A percentile compares a stretch with the other conserved stretches of the same genome.
phyloP scores from a whole-genome alignment of 805 yeast species.

The Barnettozyma siamensis region DNA sequence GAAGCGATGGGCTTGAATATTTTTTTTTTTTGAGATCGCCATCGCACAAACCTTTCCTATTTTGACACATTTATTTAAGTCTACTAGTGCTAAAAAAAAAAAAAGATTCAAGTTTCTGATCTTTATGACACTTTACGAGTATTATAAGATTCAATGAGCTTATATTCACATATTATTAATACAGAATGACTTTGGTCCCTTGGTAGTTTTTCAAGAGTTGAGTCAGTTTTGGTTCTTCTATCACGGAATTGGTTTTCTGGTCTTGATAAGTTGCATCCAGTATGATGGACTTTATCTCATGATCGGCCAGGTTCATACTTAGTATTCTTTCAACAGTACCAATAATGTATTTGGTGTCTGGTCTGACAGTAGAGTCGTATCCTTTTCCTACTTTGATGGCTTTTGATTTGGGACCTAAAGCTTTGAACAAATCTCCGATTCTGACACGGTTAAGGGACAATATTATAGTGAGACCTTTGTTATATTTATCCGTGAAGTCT shows the following conservation, averaged over 20 bases:
- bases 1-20: slow-evolving; percentile 1
- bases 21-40: background rate
- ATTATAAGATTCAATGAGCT: no score
- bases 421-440: slow-evolving; percentile 79
- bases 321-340: slow-evolving; percentile 24
- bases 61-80: no score
- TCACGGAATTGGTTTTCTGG: slow-evolving; percentile 21
- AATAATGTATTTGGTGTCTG: slow-evolving; percentile 23
- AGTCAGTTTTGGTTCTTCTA: slow-evolving; percentile 23
- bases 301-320: slow-evolving; percentile 13
- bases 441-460: slow-evolving; percentile 76
- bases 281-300: slow-evolving; percentile 22
- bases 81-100: background rate
- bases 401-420: slow-evolving; percentile 32
- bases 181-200: slow-evolving; percentile 24
- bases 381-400: slow-evolving; percentile 25
- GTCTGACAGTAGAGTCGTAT: slow-evolving; percentile 21
- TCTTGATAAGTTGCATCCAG: slow-evolving; percentile 25
- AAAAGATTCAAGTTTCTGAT: background rate
- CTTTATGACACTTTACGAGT: no score
- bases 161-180: no score
- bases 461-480: slow-evolving; percentile 40
- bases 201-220: slow-evolving; percentile 19
- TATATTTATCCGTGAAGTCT: slow-evolving; percentile 46
- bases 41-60: background rate